Evolutionary conservation across 768 basidiomycete species (phyloP), one percentile per base, ranked within the genome.

Genomic region (Xerocomellus chrysenteron): DNA sequence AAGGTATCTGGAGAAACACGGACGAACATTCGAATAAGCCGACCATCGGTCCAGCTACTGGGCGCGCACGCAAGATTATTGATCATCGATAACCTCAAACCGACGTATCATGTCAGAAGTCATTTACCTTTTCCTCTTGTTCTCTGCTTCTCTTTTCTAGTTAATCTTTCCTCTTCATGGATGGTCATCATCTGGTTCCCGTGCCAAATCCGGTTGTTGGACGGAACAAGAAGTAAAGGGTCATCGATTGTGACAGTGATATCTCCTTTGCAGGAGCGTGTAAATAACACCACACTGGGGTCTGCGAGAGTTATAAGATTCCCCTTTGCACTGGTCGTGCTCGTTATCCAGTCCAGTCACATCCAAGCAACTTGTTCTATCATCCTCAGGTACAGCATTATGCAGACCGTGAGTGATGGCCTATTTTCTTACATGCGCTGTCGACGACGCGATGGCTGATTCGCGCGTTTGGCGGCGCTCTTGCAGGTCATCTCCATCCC

Each of bases 321-420:
- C 26, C n/a, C 39, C 39, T n/a, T 17, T 39, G 39, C 28, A 0
- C 28, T 39, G 16, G 7, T n/a, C 10, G 35, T 24, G 12, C 35
- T 32, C 19, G 19, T 52, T 3, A 37, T 30, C 52, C 32, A 52
- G 26, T 36, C 19, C 5, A 37, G 30, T 41, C 11, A 50, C 26
- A 36, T 24, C 14, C 32, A 13, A 63, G 16, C 26, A 55, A 40
- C 39, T 35, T 26, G 8, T 8, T 28, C 36, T 50, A 60, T 51
- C 42, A 57, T n/a, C 28, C 33, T 41, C 32, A 17, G 45, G 0
- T 16, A 50, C 8, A 39, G 0, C 50, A 60, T 14, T 43, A 66
- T 65, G 65, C 65, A 65, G 47, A 64, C 56, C 10, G 65, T 67
- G 49, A 54, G 65, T 47, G n/a, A 26, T n/a, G 21, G 0, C 9